phyloP scores from a whole-genome alignment of 1,284 basidiomycete species.

The Boletellus sp. region DNA sequence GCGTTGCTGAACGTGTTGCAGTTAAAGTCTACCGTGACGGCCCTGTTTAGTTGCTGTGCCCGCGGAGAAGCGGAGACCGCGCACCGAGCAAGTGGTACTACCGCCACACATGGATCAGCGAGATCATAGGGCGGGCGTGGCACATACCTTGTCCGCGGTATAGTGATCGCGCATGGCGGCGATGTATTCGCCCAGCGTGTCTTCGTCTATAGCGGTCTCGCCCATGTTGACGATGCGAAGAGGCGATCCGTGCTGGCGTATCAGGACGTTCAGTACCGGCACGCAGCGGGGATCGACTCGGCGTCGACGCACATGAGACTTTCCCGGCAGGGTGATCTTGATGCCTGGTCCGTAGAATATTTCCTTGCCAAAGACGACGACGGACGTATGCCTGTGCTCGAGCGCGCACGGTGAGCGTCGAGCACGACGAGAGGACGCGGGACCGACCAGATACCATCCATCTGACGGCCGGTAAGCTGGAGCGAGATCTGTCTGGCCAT shows the following conservation, averaged over 20 bases:
- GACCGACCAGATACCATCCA: constrained; percentile 83
- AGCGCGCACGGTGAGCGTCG: constrained; percentile 8
- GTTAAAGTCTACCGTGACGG: constrained; percentile 60
- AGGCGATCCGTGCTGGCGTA: constrained; percentile 69
- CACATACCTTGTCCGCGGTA: constrained; percentile 76
- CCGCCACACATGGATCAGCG: background rate
- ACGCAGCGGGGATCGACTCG: background rate
- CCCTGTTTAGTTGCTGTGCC: background rate
- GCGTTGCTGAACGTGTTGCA: constrained; percentile 93
- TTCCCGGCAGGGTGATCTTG: constrained; percentile 58
- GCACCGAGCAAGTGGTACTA: constrained; percentile 87
- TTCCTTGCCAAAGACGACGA: constrained; percentile 84
- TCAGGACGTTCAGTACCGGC: background rate
- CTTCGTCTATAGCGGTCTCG: constrained; percentile 77
- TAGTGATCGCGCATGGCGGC: constrained; percentile 72
- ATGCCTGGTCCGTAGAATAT: constrained; percentile 91
- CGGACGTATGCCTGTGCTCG: constrained; percentile 75
- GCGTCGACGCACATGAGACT: constrained; percentile 63
- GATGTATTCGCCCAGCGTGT: constrained; percentile 82
- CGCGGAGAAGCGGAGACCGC: constrained; percentile 2
- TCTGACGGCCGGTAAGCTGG: constrained; percentile 80
- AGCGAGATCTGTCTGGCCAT: constrained; percentile 73
- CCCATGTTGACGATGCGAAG: constrained; percentile 78
- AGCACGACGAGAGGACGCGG: background rate
- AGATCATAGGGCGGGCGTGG: background rate